Percentiles rank a stretch among this genome's conserved stretches.
phyloP scores from a whole-genome alignment of 2,329 filamentous ascomycete genomes.

The Blumeria graminis region DNA sequence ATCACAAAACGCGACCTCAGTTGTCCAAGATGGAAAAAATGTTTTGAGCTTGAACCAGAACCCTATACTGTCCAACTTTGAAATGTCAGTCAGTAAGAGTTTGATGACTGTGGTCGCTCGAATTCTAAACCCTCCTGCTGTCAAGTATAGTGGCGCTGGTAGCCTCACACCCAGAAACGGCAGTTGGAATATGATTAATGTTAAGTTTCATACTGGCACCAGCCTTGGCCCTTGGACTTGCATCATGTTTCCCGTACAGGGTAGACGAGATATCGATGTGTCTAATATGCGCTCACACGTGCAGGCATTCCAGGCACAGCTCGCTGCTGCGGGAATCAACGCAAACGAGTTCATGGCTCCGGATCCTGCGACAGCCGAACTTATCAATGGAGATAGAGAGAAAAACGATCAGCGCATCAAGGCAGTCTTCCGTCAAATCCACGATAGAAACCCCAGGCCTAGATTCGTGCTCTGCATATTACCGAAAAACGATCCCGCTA shows the following conservation, averaged over 20 bases:
- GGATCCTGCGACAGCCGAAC: neutral
- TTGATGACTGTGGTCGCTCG: constrained; percentile 53
- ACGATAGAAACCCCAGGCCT: neutral
- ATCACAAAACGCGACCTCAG: constrained; percentile 37
- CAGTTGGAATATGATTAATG: constrained; percentile 39
- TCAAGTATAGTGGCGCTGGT: constrained; percentile 27
- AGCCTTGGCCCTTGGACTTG: constrained; percentile 23
- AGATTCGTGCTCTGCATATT: constrained; percentile 6
- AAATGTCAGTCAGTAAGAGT: constrained; percentile 19
- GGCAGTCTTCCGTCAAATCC: neutral
- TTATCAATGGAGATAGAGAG: neutral
- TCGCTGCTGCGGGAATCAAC: constrained; percentile 1
- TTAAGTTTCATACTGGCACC: constrained; percentile 28
- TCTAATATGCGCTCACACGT: neutral
- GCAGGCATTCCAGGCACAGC: constrained; percentile 1
- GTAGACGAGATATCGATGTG: neutral
- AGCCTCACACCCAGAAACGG: constrained; percentile 20
- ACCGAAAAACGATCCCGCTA: constrained; percentile 2
- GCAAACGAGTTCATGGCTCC: constrained; percentile 1
- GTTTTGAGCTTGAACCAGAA: constrained; percentile 25
- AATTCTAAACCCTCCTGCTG: constrained; percentile 31
- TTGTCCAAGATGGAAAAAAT: constrained; percentile 29
- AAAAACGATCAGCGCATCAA: constrained; percentile 1
- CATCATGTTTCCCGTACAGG: neutral
- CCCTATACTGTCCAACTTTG: constrained; percentile 3